These are phyloP conservation scores for Canariomyces notabilis DNA, from an alignment of 2,329 filamentous ascomycete species.

Conservation along the genomic window DNA sequence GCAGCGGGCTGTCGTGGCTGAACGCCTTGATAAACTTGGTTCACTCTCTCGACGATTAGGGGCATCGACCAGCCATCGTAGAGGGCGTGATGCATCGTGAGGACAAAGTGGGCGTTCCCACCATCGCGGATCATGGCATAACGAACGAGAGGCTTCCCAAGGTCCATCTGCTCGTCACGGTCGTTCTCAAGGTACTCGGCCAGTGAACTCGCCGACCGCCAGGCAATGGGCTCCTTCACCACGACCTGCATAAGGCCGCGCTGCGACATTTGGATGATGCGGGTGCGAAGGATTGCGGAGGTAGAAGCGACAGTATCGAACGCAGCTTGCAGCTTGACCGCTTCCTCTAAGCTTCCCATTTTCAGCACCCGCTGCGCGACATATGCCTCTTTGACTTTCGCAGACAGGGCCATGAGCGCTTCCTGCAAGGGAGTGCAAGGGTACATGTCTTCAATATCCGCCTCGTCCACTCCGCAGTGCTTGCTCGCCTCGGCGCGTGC, in stretches of 20 bases:
- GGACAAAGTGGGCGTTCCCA: slow-evolving; percentile 40
- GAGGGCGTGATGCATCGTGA: slow-evolving; percentile 50
- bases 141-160: slow-evolving; percentile 42
- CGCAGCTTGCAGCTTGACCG: slow-evolving; percentile 37
- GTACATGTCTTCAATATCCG: slow-evolving; percentile 45
- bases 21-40: slow-evolving; percentile 38
- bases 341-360: slow-evolving; percentile 34
- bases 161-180: slow-evolving; percentile 37
- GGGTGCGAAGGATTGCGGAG: slow-evolving; percentile 41
- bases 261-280: slow-evolving; percentile 41
- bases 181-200: slow-evolving; percentile 37
- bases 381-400: slow-evolving; percentile 47
- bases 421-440: slow-evolving; percentile 52
- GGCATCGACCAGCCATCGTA: slow-evolving; percentile 56
- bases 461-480: slow-evolving; percentile 34
- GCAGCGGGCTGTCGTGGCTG: slow-evolving; percentile 31
- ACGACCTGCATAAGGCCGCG: slow-evolving; percentile 45
- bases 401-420: slow-evolving; percentile 48
- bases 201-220: slow-evolving; percentile 32
- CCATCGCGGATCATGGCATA: slow-evolving; percentile 38
- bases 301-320: slow-evolving; percentile 40
- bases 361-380: slow-evolving; percentile 46
- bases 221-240: slow-evolving; percentile 36
- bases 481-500: slow-evolving; percentile 36
- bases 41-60: slow-evolving; percentile 44